Conservation (phyloP, 169 alveolate genomes). For the Plasmodium vivax region DNA sequence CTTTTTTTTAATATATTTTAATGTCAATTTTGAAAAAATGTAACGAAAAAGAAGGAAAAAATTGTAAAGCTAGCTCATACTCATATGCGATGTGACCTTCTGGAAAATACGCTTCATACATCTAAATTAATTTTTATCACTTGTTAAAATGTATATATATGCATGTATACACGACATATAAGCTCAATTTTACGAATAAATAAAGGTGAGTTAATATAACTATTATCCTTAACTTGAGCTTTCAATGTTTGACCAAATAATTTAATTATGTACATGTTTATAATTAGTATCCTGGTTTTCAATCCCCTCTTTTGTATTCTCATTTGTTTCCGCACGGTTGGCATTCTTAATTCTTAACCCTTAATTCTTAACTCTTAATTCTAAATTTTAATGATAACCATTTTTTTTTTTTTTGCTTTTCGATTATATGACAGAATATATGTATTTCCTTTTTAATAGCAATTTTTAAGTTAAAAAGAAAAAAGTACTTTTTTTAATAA, state of each 20-base stretch:
- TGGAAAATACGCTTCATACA: neutral
- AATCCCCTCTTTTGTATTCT: neutral
- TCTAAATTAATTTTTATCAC: neutral
- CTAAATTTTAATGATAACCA: neutral
- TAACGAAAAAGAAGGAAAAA: neutral
- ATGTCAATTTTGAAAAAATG: neutral
- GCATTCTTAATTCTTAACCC: neutral
- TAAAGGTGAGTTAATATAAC: neutral
- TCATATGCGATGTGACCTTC: neutral
- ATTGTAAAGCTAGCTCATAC: neutral
- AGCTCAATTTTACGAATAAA: neutral
- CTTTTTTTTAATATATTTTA: neutral
- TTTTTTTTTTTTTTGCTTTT: neutral
- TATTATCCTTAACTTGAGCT: neutral
- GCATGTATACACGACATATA: neutral
- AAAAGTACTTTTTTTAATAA: neutral
- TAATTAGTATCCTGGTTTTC: neutral
- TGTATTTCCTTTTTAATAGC: neutral
- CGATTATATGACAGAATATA: neutral
- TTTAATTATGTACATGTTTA: neutral
- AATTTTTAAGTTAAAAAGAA: neutral
- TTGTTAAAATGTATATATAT: neutral
- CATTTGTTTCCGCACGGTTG: neutral
- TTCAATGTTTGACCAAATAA: neutral
- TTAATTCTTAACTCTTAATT: neutral